These are phyloP conservation scores for Aspergillus ostianus DNA, from an alignment of 495 filamentous ascomycete genomes.

Conservation along the genomic window DNA sequence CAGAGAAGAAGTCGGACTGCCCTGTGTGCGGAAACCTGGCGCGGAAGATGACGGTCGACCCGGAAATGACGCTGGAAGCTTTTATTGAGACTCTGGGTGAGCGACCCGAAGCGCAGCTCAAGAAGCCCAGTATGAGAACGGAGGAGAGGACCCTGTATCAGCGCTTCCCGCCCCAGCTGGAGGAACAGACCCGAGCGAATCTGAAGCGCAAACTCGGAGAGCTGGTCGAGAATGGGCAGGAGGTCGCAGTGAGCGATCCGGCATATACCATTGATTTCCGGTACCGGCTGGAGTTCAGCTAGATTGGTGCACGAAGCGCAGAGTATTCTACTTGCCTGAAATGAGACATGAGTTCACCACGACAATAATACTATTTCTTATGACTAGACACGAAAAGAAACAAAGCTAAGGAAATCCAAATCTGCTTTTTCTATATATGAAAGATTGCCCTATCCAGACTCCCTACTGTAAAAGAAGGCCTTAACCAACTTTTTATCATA, in stretches of 20 bases:
- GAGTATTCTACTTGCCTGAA: conserved; percentile 1
- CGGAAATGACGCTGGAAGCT: conserved; percentile 70
- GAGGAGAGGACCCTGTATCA: conserved; percentile 86
- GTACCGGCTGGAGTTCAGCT: conserved; percentile 55
- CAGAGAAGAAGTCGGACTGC: conserved; percentile 88
- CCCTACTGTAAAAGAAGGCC: conserved; percentile 37
- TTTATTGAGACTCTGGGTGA: conserved; percentile 84
- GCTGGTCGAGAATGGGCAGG: conserved; percentile 62
- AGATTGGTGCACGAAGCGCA: conserved; percentile 9
- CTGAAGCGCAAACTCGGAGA: conserved; percentile 71
- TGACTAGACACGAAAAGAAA: conserved; percentile 23
- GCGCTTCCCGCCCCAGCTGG: conserved; percentile 74
- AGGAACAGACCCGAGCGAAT: conserved; percentile 79
- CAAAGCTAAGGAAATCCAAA: conserved; percentile 26
- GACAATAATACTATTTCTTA: conserved; percentile 16
- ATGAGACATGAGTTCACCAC: conserved; percentile 17
- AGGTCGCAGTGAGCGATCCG: conserved; percentile 79
- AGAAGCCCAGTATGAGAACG: conserved; percentile 85
- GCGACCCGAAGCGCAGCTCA: conserved; percentile 79
- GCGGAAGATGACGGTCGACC: conserved; percentile 67
- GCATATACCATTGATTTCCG: conserved; percentile 75
- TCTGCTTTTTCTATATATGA: conserved; percentile 28
- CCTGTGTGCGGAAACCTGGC: conserved; percentile 88
- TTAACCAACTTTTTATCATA: conserved; percentile 42
- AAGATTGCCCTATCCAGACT: conserved; percentile 32